A percentile compares a stretch with the other conserved stretches of the same genome.
These are phyloP conservation scores for Knufia petricola DNA, from an alignment of 2,329 filamentous ascomycete species.

Conservation along the genomic window DNA sequence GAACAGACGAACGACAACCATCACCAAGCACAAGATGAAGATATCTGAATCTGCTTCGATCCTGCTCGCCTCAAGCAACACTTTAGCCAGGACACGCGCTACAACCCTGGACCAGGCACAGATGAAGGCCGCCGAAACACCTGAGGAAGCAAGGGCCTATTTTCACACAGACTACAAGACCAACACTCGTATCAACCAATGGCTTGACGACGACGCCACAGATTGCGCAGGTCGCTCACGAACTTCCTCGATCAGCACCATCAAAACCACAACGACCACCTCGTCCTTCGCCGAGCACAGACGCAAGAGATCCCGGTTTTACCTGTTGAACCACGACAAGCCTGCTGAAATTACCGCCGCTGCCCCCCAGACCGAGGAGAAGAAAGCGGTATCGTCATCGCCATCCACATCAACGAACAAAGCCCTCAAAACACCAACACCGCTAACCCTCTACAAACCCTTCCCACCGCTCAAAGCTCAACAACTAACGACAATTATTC, in stretches of 20 bases:
- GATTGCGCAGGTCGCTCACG: constrained; percentile 7
- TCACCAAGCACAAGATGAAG: constrained; percentile 8
- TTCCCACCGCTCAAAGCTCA: constrained; percentile 1
- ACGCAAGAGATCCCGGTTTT: constrained; percentile 21
- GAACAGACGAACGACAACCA: constrained; percentile 7
- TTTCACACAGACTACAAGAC: constrained; percentile 13
- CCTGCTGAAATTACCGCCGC: constrained; percentile 10
- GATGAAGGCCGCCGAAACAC: constrained; percentile 7
- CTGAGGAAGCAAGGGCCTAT: background rate
- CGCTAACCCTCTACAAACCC: constrained; percentile 6
- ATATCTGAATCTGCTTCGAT: constrained; percentile 7
- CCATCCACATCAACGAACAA: constrained; percentile 13
- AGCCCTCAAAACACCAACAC: constrained; percentile 6
- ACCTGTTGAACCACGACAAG: constrained; percentile 14
- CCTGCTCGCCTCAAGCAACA: background rate
- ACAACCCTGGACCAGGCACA: background rate
- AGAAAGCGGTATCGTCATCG: background rate
- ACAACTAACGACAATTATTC: background rate
- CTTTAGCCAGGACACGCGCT: background rate
- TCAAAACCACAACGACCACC: constrained; percentile 16
- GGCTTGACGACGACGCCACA: constrained; percentile 11
- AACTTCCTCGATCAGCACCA: constrained; percentile 17
- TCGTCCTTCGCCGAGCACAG: constrained; percentile 22
- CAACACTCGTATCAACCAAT: constrained; percentile 20
- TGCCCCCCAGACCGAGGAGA: constrained; percentile 8